Base-by-base conservation (phyloP, 176 grass and related monocot genomes). In the Juncus effusus region DNA sequence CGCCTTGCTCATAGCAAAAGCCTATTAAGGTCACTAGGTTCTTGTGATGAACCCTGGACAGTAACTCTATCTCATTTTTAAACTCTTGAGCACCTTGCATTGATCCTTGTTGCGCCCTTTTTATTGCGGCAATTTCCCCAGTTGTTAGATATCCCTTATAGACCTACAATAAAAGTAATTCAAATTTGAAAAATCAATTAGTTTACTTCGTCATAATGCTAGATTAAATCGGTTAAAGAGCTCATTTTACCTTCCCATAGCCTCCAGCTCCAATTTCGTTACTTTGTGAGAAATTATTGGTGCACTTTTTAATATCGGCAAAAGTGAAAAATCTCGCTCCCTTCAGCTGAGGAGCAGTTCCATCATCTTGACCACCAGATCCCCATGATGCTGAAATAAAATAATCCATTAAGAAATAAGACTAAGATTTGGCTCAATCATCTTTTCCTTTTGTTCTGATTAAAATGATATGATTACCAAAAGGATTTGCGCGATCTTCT, bases 1-100 rank as follows among this genome's bases (percentile, higher is more conserved):
- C 91, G 56, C 81, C 87, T 83, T 96, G 81, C 19, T 96, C 87
- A 62, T 84, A 90, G 73, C 84, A 90, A 67, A 96, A 96, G 36
- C 91, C 91, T 53, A 87, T 68, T 74, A 96, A 77, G 63, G 70
- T 74, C 71, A 96, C 87, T 10, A 96, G 76, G 65, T 96, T 96
- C 72, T 70, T 85, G 78, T 96, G 91, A 78, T 96, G 91, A 68
- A 96, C 91, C 64, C 91, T 90, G 14, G 87, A 90, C 40, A 96
- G 69, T 40, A 90, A 81, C 61, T 96, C 91, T 16, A 96, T 96
- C 81, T 96, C 91, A 77, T 78, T 96, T 74, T 90, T 96, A 73
- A 96, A 96, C 76, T 96, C 87, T 56, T 76, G 45, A 16, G 75
- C 84, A 57, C 91, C 91, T 83, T 96, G 91, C 79, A 78, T 90